phyloP scores from a whole-genome alignment of 108 stramenopile species.

The Hondaea fermentalgiana region DNA sequence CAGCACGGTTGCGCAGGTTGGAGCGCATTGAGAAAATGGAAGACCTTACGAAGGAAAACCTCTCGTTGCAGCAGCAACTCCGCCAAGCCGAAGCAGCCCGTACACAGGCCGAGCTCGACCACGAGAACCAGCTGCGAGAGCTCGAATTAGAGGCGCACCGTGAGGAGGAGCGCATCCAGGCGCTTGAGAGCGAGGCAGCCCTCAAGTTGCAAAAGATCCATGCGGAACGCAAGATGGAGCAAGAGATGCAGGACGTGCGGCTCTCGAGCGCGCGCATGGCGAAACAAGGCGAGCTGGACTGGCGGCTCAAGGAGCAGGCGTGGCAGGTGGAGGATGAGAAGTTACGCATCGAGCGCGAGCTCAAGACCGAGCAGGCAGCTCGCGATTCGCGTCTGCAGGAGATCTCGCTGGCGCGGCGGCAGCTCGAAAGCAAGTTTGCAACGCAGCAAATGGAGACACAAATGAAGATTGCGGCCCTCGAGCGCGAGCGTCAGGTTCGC shows the following conservation, averaged over 20 bases:
- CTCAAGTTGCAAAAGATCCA: constrained; percentile 5
- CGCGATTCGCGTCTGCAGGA: background rate
- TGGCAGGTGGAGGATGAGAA: background rate
- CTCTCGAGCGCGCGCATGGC: background rate
- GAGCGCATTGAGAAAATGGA: background rate
- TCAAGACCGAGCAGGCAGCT: background rate
- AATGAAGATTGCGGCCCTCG: background rate
- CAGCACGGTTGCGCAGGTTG: background rate
- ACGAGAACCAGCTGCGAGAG: background rate
- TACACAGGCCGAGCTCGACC: background rate
- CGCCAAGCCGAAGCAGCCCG: background rate
- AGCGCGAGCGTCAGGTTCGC: background rate
- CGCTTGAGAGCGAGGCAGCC: background rate
- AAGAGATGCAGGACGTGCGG: constrained; percentile 1
- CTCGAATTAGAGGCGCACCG: background rate
- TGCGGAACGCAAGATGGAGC: background rate
- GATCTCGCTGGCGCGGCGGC: background rate
- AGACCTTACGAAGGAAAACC: background rate
- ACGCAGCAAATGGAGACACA: background rate
- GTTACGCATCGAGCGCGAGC: background rate
- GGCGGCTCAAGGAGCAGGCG: background rate
- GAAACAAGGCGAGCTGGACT: constrained; percentile 17
- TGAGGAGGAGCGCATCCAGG: background rate
- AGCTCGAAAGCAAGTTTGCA: background rate
- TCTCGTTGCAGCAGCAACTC: background rate